Base-by-base conservation (phyloP, 331 rosid genomes). In the Ulmus americana region DNA sequence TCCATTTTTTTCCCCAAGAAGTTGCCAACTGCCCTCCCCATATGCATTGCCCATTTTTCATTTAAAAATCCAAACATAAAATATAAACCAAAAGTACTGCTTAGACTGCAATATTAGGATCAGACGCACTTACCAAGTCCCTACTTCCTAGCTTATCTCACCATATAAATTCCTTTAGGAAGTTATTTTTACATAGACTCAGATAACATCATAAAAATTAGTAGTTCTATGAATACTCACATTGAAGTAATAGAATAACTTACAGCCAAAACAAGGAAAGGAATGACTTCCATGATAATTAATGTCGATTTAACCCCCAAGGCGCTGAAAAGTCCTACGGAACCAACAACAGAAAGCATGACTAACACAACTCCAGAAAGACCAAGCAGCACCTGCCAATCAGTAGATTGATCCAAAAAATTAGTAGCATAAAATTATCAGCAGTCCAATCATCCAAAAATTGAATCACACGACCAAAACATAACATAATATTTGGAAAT, bases 281-380 rank as follows among this genome's bases (percentile, higher is more conserved):
- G 97, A 62, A 92, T 92, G 78, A 88, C 97, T 84, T 92, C 97
- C 95, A 92, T 86, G 57, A 92, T 92, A 70, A 92, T 92, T 74
- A 92, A 49, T 12, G 97, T 92, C 35, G 97, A 92, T 74, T 88
- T 92, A 45, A 92, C 83, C 74, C 95, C 96, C 64, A 92, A 44
- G 59, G 87, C 95, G 80, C 97, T 92, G 83, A 92, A 92, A 82
- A 92, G 76, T 74, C 97, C 97, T 63, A 85, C 83, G 8, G 97
- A 92, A 51, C 96, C 96, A 67, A 92, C 87, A 63, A 92, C 96
- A 61, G 97, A 92, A 68, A 92, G 86, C 89, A 92, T 61, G 45
- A 92, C 97, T 71, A 92, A 94, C 58, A 88, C 64, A 76, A 92
- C 86, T 53, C 96, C 97, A 38, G 86, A 88, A 69, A 92, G 91